Evolutionary conservation across 164 flowering plant genomes (phyloP), one percentile per base, ranked within the genome.

Genomic region (Sextonia rubra): DNA sequence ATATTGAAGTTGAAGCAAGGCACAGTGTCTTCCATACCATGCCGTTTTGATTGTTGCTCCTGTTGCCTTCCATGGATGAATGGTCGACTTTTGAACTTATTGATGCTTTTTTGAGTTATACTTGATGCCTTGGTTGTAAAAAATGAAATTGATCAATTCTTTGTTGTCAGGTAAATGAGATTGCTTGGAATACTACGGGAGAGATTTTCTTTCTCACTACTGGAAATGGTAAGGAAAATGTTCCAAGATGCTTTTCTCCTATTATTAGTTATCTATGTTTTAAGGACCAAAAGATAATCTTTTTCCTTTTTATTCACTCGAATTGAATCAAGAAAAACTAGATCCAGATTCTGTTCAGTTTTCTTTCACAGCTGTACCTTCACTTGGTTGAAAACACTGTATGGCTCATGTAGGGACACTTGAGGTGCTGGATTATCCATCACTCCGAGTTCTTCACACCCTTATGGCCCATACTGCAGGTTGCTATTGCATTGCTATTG

Each of bases 391-490:
- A 23, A 17, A 29, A 14, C 20, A 49, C 18, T 72, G 60, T 70
- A 52, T 26, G 37, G n/a, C 32, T 71, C 37, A 32, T 64, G 7
- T 80, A 95, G 99, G 99, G 67, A 91, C 94, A 9, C 91, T 95
- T 58, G 99, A 93, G 84, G 98, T 95, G n/a, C 82, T 93, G 60
- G 78, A 91, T 64, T 93, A 93, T 78, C 99, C 99, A 63, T 87
- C 97, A 80, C 97, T 95, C 64, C 74, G 56, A 73, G 82, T 86
- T 17, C 86, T 90, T 78, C 92, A 91, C 74, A 95, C 99, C 62
- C 88, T 95, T 64, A 83, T 82, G 85, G 99, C 99, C 74, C 99
- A 93, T 77, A 93, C 98, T 69, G 99, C 99, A 71, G 98, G 99
- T 76, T 95, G 99, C 80, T 95, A 95, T 73, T 91, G 99, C 85